Base-by-base conservation (phyloP, 805 yeast species). In the Pichia californica region DNA sequence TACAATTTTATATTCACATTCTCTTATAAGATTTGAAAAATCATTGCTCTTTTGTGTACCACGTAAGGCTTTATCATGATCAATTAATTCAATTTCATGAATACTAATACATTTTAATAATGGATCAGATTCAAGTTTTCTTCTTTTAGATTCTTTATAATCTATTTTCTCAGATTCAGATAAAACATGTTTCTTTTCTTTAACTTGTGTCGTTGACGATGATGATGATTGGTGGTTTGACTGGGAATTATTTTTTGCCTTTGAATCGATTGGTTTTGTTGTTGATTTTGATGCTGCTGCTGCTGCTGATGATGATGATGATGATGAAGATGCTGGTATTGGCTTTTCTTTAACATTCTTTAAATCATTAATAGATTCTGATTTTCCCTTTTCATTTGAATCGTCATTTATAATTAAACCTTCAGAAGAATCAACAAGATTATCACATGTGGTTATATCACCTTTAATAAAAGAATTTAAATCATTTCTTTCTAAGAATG, bases 401-500 rank as follows among this genome's bases (percentile, higher is more conserved):
- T n/a, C n/a, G n/a, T n/a, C n/a, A n/a, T n/a, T n/a, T n/a, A n/a
- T n/a, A n/a, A n/a, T n/a, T n/a, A n/a, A n/a, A n/a, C n/a, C n/a
- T n/a, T n/a, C n/a, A n/a, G n/a, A n/a, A n/a, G n/a, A n/a, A n/a
- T n/a, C n/a, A n/a, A n/a, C n/a, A n/a, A n/a, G n/a, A n/a, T n/a
- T n/a, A n/a, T n/a, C n/a, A n/a, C n/a, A n/a, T n/a, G n/a, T n/a
- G n/a, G n/a, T 77, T 3, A 79, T 68, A 18, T 77, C 70, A 4
- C 96, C 96, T 47, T 73, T 74, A 40, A 91, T 71, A 88, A 93
- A 89, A 26, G 86, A 75, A 43, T 83, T 71, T 48, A 91, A 71
- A 58, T 91, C 96, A 8, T 88, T 81, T 63, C 94, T 80, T 54
- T 88, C 95, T 58, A 86, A 64, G 57, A 91, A 89, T 45, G 86